These are phyloP conservation scores for Solanum piurae DNA, from an alignment of 257 asterid species.

Conservation along the genomic window DNA sequence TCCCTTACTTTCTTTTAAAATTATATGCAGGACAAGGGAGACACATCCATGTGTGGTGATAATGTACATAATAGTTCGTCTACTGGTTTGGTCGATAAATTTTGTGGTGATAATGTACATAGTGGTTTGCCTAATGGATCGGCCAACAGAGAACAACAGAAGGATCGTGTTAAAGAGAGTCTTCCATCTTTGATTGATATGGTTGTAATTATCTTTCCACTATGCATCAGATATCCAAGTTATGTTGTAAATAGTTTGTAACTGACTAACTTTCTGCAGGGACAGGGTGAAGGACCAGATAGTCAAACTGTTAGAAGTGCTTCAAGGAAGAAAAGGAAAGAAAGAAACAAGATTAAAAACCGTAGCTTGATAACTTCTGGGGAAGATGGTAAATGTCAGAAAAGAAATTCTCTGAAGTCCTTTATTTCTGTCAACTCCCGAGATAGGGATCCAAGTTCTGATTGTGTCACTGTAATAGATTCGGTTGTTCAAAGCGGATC, in stretches of 20 bases:
- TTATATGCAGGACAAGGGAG: constrained; percentile 47
- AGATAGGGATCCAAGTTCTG: constrained; percentile 28
- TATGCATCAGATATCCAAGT: constrained; percentile 17
- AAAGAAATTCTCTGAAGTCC: constrained; percentile 29
- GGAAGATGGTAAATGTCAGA: constrained; percentile 36
- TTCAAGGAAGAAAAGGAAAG: constrained; percentile 69
- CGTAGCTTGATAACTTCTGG: constrained; percentile 24
- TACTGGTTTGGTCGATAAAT: background rate
- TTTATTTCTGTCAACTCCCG: constrained; percentile 22
- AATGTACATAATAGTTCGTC: background rate
- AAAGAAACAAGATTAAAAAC: constrained; percentile 54
- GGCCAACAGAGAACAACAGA: constrained; percentile 22
- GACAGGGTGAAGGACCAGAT: constrained; percentile 43
- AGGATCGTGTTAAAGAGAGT: constrained; percentile 33
- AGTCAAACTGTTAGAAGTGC: constrained; percentile 43
- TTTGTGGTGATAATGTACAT: constrained; percentile 23
- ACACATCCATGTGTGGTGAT: constrained; percentile 13
- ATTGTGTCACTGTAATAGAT: constrained; percentile 32
- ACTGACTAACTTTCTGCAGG: constrained; percentile 64
- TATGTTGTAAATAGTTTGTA: constrained; percentile 33
- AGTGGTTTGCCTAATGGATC: constrained; percentile 22
- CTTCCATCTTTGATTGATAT: constrained; percentile 33
- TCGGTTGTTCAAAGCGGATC: constrained; percentile 24
- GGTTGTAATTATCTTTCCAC: constrained; percentile 51
- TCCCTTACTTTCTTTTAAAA: background rate